A percentile compares a stretch with the other conserved stretches of the same genome.
Conservation (phyloP, 495 filamentous ascomycete genomes). For the Podospora sp. region DNA sequence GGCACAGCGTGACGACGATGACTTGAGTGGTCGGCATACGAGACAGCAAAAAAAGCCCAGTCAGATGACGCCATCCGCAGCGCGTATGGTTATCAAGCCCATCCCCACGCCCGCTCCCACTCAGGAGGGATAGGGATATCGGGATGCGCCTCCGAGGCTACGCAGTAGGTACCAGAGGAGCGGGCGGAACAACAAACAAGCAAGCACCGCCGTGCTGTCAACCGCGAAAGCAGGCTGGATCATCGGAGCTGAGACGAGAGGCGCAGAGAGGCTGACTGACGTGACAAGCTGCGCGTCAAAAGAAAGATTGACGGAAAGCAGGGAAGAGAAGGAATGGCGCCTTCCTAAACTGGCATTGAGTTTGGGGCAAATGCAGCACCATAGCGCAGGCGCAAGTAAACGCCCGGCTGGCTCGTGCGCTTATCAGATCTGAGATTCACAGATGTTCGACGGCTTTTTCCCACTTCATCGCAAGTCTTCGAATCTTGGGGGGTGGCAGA, state of each 20-base stretch:
- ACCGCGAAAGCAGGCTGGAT: background rate
- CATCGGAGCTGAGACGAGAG: background rate
- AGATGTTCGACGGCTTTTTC: background rate
- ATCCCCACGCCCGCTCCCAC: background rate
- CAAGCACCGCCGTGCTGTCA: background rate
- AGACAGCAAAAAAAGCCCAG: background rate
- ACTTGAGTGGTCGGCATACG: slow-evolving; percentile 5
- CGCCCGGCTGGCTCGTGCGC: slow-evolving; percentile 6
- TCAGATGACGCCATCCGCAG: background rate
- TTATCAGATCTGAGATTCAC: slow-evolving; percentile 14
- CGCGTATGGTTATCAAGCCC: background rate
- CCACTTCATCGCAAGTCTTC: background rate
- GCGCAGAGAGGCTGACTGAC: background rate
- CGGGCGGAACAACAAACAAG: background rate
- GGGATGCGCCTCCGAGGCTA: too few species aligned
- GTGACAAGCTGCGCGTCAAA: background rate
- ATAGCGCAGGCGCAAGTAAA: background rate
- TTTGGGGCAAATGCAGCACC: background rate
- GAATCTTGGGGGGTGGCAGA: background rate
- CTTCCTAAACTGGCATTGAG: background rate
- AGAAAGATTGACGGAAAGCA: background rate
- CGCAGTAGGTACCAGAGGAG: background rate
- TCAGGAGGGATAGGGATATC: background rate
- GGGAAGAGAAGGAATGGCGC: background rate
- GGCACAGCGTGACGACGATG: background rate